phyloP scores from a whole-genome alignment of 495 filamentous ascomycete species.

The Evansstolkia leycettana region DNA sequence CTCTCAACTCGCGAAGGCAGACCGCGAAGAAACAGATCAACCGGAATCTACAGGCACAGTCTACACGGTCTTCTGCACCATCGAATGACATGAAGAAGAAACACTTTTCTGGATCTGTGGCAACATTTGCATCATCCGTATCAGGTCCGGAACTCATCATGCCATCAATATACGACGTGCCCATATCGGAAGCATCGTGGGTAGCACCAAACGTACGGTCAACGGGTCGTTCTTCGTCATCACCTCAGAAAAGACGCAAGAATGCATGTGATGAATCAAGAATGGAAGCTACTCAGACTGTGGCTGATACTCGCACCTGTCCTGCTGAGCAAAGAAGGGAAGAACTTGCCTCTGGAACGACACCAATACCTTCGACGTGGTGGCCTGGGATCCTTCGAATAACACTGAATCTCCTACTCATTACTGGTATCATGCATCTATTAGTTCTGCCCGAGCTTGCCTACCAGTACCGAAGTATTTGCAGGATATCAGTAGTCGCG shows the following conservation, averaged over 20 bases:
- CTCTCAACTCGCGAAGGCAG: conserved; percentile 7
- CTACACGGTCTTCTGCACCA: not conserved
- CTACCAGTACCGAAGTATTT: conserved; percentile 23
- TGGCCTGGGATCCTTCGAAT: conserved; percentile 10
- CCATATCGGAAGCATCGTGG: conserved; percentile 28
- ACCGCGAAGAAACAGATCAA: conserved; percentile 1
- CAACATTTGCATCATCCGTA: conserved; percentile 18
- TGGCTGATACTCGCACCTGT: not conserved
- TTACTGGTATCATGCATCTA: conserved; percentile 23
- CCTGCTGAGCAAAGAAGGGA: not conserved
- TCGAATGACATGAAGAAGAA: not conserved
- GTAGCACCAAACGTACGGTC: conserved; percentile 19
- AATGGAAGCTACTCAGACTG: not conserved
- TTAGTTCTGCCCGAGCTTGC: conserved; percentile 29
- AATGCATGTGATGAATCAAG: no score
- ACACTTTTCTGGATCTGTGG: conserved; percentile 14
- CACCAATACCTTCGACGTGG: not conserved
- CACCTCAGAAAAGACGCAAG: conserved; percentile 18
- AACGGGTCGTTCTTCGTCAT: conserved; percentile 2
- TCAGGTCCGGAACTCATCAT: conserved; percentile 35
- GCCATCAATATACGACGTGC: conserved; percentile 30
- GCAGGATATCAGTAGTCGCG: conserved; percentile 15
- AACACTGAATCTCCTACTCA: conserved; percentile 20
- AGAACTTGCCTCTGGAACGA: not conserved
- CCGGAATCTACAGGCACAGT: conserved; percentile 1